phyloP scores from a whole-genome alignment of 331 rosid species.

The Malus hybrid region DNA sequence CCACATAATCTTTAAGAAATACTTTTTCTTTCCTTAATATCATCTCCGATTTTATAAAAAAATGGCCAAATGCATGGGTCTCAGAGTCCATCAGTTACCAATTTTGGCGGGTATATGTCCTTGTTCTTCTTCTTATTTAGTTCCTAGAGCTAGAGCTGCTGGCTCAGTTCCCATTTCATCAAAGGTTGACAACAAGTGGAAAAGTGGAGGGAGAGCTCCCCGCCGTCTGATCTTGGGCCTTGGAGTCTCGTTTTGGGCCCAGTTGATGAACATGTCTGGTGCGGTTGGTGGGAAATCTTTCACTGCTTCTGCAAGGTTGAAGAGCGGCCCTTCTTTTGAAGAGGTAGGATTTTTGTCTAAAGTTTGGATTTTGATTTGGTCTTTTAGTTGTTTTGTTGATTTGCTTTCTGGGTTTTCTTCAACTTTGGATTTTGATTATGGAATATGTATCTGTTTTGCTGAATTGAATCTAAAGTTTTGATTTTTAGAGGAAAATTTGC shows the following conservation, averaged over 20 bases:
- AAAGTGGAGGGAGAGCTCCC: slow-evolving; percentile 22
- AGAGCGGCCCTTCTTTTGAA: slow-evolving; percentile 32
- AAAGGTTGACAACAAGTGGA: slow-evolving; percentile 22
- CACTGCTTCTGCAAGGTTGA: slow-evolving; percentile 35
- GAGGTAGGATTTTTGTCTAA: slow-evolving; percentile 30
- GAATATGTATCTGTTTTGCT: neutral
- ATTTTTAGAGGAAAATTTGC: neutral
- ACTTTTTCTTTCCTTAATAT: neutral
- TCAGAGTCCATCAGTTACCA: neutral
- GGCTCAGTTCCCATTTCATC: neutral
- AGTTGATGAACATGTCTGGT: slow-evolving; percentile 34
- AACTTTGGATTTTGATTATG: neutral
- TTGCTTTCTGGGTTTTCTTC: neutral
- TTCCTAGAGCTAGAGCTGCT: neutral
- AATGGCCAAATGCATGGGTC: slow-evolving; percentile 4
- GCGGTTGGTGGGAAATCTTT: neutral
- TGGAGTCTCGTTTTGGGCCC: slow-evolving; percentile 43
- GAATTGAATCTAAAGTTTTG: neutral
- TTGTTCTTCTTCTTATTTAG: neutral
- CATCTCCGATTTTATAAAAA: neutral
- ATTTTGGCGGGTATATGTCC: neutral
- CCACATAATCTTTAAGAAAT: neutral
- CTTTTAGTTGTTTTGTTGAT: neutral
- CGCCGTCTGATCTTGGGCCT: slow-evolving; percentile 55
- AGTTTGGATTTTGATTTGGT: neutral